Evolutionary conservation across 164 flowering plant genomes (phyloP).

Genomic region (Euptelea pleiosperma): DNA sequence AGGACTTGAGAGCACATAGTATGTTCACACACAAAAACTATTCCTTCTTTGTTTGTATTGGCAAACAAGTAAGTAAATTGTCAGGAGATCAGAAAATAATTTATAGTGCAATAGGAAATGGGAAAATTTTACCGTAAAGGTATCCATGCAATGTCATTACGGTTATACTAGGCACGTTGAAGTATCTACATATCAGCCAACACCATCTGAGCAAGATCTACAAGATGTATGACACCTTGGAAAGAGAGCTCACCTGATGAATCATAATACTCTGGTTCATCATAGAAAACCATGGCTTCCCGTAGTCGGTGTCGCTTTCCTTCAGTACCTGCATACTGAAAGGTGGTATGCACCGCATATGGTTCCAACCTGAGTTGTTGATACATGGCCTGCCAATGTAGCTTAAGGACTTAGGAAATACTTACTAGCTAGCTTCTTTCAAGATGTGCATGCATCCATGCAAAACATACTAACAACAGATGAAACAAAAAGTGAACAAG

Average conservation of each 20-base stretch:
- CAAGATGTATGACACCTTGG: background rate
- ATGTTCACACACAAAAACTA: no score
- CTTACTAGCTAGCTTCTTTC: background rate
- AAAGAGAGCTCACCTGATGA: slow-evolving; percentile 52
- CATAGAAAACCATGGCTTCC: slow-evolving; percentile 87
- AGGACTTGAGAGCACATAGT: no score
- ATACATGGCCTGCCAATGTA: slow-evolving; percentile 63
- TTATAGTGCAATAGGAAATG: no score
- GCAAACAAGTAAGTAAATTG: no score
- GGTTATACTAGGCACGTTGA: background rate
- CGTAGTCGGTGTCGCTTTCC: slow-evolving; percentile 95
- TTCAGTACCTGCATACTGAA: slow-evolving; percentile 93
- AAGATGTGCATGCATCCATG: no score
- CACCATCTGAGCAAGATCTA: slow-evolving; percentile 2
- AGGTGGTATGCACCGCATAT: slow-evolving; percentile 97
- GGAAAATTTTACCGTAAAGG: no score
- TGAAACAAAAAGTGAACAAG: background rate
- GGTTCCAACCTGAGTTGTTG: slow-evolving; percentile 90
- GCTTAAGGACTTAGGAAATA: slow-evolving; percentile 4
- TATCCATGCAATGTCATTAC: background rate
- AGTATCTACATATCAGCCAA: background rate
- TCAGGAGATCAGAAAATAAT: no score
- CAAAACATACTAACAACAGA: background rate
- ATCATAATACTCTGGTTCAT: slow-evolving; percentile 95
- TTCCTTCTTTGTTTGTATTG: no score